Base-by-base conservation (phyloP, 2,329 filamentous ascomycete species). In the Fusarium penzigii region DNA sequence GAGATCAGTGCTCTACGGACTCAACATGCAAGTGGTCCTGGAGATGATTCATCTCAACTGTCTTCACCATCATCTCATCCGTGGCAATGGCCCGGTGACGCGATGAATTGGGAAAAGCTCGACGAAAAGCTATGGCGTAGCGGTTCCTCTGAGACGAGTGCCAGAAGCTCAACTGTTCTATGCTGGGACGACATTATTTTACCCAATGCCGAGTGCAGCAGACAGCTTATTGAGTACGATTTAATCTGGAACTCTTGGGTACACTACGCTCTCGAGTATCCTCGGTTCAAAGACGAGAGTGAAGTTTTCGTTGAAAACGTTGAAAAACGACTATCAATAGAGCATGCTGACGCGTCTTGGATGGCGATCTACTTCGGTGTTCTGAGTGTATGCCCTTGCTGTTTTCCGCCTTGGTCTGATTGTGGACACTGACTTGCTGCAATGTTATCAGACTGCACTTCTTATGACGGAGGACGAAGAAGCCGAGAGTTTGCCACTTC, bases 181-280 rank as follows among this genome's bases (percentile, higher is more conserved):
- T 10, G 5, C 38, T 54, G 51, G 54, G 14, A 40, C 9, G 38
- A 50, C 36, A 49, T 56, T 10, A 32, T 51, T 17, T 5, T 56
- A 8, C 54, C 54, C 5, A 41, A 42, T 38, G 47, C 48, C n/a
- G 17, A 42, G 12, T 54, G 45, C 17, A 51, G 54, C 29, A 17
- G 50, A 29, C 42, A 44, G 16, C 42, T 56, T 3, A 20, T 56
- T 12, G 47, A 36, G 16, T 56, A 51, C n/a, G 54, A 56, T 13
- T 50, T 46, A 36, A 46, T 17, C 14, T 56, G 54, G 54, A 54
- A 56, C 36, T 51, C 42, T 17, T 51, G 54, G 54, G 51, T 45
- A n/a, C 54, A 56, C 38, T 56, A 49, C 29, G 51, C 51, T 6
- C 45, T 56, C 12, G 54, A 54, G 34, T 54, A 56, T 32, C 54